Conservation (phyloP, 2,329 filamentous ascomycete genomes). For the Ophiocordyceps australis region DNA sequence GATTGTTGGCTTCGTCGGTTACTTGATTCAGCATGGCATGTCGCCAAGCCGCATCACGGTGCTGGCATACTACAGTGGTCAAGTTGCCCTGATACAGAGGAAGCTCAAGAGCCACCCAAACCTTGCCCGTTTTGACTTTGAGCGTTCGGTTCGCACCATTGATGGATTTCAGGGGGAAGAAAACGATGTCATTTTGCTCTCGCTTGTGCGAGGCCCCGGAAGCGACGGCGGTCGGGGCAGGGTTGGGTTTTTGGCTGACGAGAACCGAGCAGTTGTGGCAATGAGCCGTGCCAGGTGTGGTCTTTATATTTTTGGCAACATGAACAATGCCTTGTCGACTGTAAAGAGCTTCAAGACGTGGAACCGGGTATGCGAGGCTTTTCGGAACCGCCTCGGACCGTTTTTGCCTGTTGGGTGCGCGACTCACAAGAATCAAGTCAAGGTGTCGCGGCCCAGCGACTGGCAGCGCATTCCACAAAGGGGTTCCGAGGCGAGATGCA, state of each 20-base stretch:
- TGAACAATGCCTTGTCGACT: slow-evolving; percentile 27
- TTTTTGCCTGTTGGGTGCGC: slow-evolving; percentile 45
- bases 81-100: slow-evolving; percentile 45
- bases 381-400: slow-evolving; percentile 17
- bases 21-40: slow-evolving; percentile 53
- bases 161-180: slow-evolving; percentile 88
- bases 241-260: slow-evolving; percentile 58
- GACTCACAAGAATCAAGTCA: slow-evolving; percentile 32
- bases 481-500: slow-evolving; percentile 5
- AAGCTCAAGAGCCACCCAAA: slow-evolving; percentile 17
- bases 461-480: slow-evolving; percentile 20
- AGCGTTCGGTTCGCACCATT: slow-evolving; percentile 53
- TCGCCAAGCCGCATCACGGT: slow-evolving; percentile 48
- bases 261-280: slow-evolving; percentile 38
- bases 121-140: slow-evolving; percentile 12
- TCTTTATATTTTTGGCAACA: slow-evolving; percentile 75
- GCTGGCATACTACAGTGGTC: slow-evolving; percentile 77
- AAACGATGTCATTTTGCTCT: slow-evolving; percentile 68
- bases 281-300: slow-evolving; percentile 56
- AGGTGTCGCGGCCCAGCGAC: slow-evolving; percentile 31
- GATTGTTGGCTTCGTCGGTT: slow-evolving; percentile 52
- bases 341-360: slow-evolving; percentile 20
- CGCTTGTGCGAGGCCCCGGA: slow-evolving; percentile 54
- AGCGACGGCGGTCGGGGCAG: slow-evolving; percentile 3
- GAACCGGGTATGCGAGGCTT: slow-evolving; percentile 19